Percentiles rank a stretch among this genome's conserved stretches.
Conservation (phyloP, 2,329 filamentous ascomycete genomes). For the Colletotrichum trifolii region DNA sequence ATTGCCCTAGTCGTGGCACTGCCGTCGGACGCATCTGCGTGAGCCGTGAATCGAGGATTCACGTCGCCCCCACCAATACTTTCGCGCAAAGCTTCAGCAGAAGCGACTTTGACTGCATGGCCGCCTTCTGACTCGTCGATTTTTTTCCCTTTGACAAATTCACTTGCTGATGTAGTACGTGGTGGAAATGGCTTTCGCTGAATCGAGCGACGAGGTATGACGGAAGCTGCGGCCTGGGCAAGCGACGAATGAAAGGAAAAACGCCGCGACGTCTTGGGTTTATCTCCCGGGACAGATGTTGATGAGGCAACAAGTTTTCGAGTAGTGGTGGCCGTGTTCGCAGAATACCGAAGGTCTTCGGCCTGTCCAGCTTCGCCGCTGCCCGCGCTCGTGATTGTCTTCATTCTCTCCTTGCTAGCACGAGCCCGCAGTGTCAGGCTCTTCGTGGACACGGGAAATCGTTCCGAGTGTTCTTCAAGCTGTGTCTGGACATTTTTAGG, state of each 20-base stretch:
- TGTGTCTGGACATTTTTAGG: constrained; percentile 50
- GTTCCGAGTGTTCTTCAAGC: constrained; percentile 47
- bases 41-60: too few relatives aligned
- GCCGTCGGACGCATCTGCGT: too few relatives aligned
- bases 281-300: background rate
- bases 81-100: background rate
- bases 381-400: constrained; percentile 62
- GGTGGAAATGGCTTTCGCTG: constrained; percentile 33
- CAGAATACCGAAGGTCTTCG: background rate
- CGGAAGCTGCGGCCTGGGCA: constrained; percentile 32
- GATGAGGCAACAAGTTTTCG: constrained; percentile 7
- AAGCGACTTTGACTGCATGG: constrained; percentile 38
- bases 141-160: constrained; percentile 6
- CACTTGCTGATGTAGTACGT: background rate
- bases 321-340: background rate
- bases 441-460: constrained; percentile 49
- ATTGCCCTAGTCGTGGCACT: too few relatives aligned
- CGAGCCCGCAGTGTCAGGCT: constrained; percentile 51
- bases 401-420: constrained; percentile 59
- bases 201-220: constrained; percentile 33
- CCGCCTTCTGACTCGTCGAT: constrained; percentile 36
- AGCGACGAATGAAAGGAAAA: constrained; percentile 36
- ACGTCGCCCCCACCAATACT: too few relatives aligned
- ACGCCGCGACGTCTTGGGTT: constrained; percentile 22
- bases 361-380: constrained; percentile 49